Evolutionary conservation across 163 green algal species (phyloP).

Genomic region (Scenedesmus sp.): DNA sequence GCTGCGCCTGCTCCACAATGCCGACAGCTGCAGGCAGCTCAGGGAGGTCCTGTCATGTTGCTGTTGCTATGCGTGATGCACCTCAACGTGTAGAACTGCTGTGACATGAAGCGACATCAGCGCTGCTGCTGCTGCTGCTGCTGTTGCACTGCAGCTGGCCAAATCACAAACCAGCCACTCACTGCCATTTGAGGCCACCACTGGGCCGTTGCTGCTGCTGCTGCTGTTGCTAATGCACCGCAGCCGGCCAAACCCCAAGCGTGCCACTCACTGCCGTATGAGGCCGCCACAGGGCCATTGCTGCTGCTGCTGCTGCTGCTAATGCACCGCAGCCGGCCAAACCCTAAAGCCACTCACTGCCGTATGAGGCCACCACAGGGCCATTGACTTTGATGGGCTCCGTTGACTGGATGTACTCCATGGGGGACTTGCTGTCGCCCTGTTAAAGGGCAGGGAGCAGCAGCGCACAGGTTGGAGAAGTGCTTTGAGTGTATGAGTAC

Average conservation of each 20-base stretch:
- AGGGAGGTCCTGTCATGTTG: too few relatives aligned
- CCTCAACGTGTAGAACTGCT: too few relatives aligned
- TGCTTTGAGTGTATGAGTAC: too few relatives aligned
- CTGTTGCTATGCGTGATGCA: too few relatives aligned
- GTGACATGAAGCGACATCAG: too few relatives aligned
- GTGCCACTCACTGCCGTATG: not conserved
- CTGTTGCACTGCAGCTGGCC: not conserved
- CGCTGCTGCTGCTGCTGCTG: too few relatives aligned
- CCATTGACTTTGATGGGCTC: conserved; percentile 89
- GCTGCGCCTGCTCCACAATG: too few relatives aligned
- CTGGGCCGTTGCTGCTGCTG: not conserved
- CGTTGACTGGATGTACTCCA: conserved; percentile 83
- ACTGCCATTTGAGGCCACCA: not conserved
- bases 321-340: not conserved
- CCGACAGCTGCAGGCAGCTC: too few relatives aligned
- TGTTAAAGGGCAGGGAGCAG: conserved; percentile 28
- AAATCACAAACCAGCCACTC: too few relatives aligned
- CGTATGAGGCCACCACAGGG: conserved; percentile 84
- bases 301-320: not conserved
- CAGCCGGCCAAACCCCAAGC: not conserved
- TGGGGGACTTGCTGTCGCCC: conserved; percentile 78
- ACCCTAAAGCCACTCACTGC: conserved; percentile 69
- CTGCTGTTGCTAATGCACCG: not conserved
- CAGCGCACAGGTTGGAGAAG: not conserved
- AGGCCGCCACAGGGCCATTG: not conserved